These are phyloP conservation scores for maize (Zea mays) DNA, from an alignment of 176 grass and related monocot species.

Conservation along the genomic window Zm-B73-REFERENCE-NAM-5.0 NC_050104.1:79636001-79636500, in stretches of 20 bases:
- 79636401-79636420: no score
- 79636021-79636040: constrained; percentile 89
- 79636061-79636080: constrained; percentile 99
- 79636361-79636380: no score
- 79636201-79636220: constrained; percentile 70
- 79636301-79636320: no score
- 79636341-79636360: no score
- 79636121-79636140: constrained; percentile 92
- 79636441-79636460: no score
- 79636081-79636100: constrained; percentile 61
- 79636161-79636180: constrained; percentile 83
- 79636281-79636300: no score
- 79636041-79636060: constrained; percentile 98
- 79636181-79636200: constrained; percentile 82
- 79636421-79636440: no score
- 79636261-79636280: constrained; percentile 98
- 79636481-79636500: no score
- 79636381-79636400: no score
- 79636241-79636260: constrained; percentile 96
- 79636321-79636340: no score
- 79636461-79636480: no score
- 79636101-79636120: constrained; percentile 74
- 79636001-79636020: constrained; percentile 97
- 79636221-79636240: constrained; percentile 69
- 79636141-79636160: constrained; percentile 87